Evolutionary conservation across 2,329 filamentous ascomycete genomes (phyloP).

Genomic region (Ustulina deusta): DNA sequence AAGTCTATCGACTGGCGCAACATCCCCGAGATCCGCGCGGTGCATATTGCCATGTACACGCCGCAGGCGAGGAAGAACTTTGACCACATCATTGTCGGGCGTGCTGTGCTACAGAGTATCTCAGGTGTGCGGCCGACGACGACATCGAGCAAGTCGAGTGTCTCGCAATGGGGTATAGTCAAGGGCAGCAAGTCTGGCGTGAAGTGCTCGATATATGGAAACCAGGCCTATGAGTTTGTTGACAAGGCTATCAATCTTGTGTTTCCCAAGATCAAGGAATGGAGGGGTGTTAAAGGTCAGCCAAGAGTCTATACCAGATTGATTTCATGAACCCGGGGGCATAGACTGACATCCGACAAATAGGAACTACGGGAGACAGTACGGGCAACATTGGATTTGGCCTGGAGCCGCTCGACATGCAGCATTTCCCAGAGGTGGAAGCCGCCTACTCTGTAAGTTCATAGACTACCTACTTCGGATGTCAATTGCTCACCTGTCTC

Average conservation of each 20-base stretch:
- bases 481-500: neutral
- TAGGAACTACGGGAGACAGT: conserved; percentile 79
- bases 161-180: conserved; percentile 80
- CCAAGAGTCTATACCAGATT: conserved; percentile 30
- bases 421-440: conserved; percentile 92
- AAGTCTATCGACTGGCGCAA: conserved; percentile 82
- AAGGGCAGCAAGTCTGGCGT: conserved; percentile 78
- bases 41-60: conserved; percentile 83
- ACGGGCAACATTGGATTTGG: conserved; percentile 90
- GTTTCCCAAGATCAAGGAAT: conserved; percentile 95
- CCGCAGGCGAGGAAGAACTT: conserved; percentile 78
- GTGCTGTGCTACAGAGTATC: conserved; percentile 87
- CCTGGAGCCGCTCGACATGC: conserved; percentile 78
- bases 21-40: conserved; percentile 81
- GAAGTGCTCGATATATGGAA: conserved; percentile 81
- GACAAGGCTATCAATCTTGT: conserved; percentile 92
- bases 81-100: conserved; percentile 82
- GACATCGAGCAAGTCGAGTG: conserved; percentile 76
- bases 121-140: conserved; percentile 79
- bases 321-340: neutral
- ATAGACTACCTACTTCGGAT: conserved; percentile 15
- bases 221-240: conserved; percentile 89
- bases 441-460: conserved; percentile 89
- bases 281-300: conserved; percentile 73
- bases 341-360: conserved; percentile 29